Percentiles rank a stretch among this genome's conserved stretches.
These are phyloP conservation scores for Karstenula rhodostoma DNA, from an alignment of 2,329 filamentous ascomycete species.

Conservation along the genomic window DNA sequence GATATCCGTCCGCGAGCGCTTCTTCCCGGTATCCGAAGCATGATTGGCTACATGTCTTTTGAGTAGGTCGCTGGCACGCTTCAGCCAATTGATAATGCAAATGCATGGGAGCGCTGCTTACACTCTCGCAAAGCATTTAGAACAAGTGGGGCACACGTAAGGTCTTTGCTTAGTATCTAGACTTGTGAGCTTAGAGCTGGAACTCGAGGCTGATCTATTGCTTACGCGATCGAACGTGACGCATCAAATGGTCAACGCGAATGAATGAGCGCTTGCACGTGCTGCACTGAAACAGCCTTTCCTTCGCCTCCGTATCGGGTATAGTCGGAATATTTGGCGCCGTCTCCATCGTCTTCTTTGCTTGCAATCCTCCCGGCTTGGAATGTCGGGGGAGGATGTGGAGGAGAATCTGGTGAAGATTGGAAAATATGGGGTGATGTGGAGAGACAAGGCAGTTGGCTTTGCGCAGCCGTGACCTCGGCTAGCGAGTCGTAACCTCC, in stretches of 20 bases:
- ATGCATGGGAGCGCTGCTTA: conserved; percentile 25
- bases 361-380: not conserved
- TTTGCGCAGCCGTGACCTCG: conserved; percentile 10
- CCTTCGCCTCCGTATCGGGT: conserved; percentile 28
- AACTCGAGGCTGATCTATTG: not conserved
- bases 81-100: conserved; percentile 4
- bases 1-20: conserved; percentile 36
- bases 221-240: conserved; percentile 61
- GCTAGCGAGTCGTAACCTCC: conserved; percentile 7
- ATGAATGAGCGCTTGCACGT: conserved; percentile 62
- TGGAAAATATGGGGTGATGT: conserved; percentile 22
- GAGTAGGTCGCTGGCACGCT: conserved; percentile 54
- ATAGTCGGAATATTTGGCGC: conserved; percentile 17
- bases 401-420: conserved; percentile 27
- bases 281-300: conserved; percentile 57
- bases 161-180: conserved; percentile 55
- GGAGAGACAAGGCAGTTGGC: conserved; percentile 2
- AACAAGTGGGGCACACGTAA: conserved; percentile 55
- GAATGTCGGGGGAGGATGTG: conserved; percentile 20
- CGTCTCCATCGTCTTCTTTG: conserved; percentile 12
- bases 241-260: conserved; percentile 61
- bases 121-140: conserved; percentile 58
- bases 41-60: conserved; percentile 60
- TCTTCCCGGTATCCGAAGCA: conserved; percentile 44
- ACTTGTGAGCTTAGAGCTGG: not conserved